Evolutionary conservation across 495 filamentous ascomycete species (phyloP), one percentile per base, ranked within the genome.

Genomic region (Neurospora sp.): DNA sequence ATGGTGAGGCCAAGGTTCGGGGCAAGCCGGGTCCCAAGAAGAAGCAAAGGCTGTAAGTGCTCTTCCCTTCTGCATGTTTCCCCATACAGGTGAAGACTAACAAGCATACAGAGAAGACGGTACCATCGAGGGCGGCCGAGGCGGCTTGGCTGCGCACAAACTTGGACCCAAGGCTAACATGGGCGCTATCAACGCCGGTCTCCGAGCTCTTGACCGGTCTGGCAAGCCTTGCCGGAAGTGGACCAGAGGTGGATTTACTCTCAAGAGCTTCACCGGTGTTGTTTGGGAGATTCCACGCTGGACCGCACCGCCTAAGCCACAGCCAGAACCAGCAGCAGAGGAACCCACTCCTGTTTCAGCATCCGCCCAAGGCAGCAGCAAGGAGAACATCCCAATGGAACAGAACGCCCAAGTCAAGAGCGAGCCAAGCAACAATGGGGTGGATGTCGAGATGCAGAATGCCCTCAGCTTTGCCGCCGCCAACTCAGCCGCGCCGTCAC

Each of bases 81-180:
- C 14, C 37, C 68, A 20, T 31, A 12, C 6, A 3, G 39, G 69
- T 39, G 59, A 35, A 38, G 61, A 35, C 72, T 76, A 59, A 74
- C 75, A 22, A 39, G 72, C 53, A 75, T 71, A 75, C 73, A 91
- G 87, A 75, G 90, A 92, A 8, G 90, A 91, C 72, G 88, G 89
- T 71, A 84, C 83, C 39, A 80, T 85, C 73, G 90, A 90, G 69
- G 74, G 78, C 69, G 81, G 83, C 68, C 78, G 83, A 37, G 86
- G 84, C 72, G 73, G 74, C 42, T 74, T 81, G 20, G 78, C 78
- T 65, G 77, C 79, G 53, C 92, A 93, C 77, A 96, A 96, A 80
- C 91, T 98, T 27, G 95, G 95, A 12, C 96, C 96, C 69, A 99
- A 98, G 83, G 95, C 96, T 59, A 99, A 98, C 82, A 93, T 96